Conservation (phyloP, 169 alveolate species). For the Plasmodium relictum region DNA sequence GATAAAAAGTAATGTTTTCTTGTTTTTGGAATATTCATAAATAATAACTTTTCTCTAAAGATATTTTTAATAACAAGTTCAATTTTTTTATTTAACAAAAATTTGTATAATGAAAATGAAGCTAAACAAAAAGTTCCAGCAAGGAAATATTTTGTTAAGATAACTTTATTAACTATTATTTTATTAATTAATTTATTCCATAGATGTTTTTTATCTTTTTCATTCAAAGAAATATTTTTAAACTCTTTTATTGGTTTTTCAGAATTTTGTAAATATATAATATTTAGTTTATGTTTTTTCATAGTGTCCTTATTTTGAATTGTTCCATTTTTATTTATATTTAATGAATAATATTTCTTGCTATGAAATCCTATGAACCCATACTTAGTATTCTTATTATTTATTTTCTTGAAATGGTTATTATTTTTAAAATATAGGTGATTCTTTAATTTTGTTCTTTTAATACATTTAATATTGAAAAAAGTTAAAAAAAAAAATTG, state of each 20-base stretch:
- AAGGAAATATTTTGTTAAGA: slow-evolving; percentile 37
- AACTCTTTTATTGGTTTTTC: slow-evolving; percentile 43
- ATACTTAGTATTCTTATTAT: slow-evolving; percentile 13
- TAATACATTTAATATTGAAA: slow-evolving; percentile 52
- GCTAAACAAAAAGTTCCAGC: slow-evolving; percentile 47
- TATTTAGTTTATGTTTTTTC: slow-evolving; percentile 32
- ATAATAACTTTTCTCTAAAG: slow-evolving; percentile 48
- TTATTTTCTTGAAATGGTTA: background rate
- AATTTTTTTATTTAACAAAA: slow-evolving; percentile 45
- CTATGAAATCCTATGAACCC: slow-evolving; percentile 59
- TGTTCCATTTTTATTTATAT: slow-evolving; percentile 49
- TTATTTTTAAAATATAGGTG: slow-evolving; percentile 16
- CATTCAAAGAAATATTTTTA: slow-evolving; percentile 27
- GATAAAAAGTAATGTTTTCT: slow-evolving; percentile 22
- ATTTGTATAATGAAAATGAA: slow-evolving; percentile 38
- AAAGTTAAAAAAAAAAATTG: slow-evolving; percentile 19
- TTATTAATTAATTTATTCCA: slow-evolving; percentile 26
- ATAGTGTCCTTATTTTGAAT: slow-evolving; percentile 19
- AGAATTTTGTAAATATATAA: slow-evolving; percentile 44
- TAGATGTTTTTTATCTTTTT: slow-evolving; percentile 26
- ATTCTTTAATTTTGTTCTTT: slow-evolving; percentile 8
- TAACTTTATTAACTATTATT: slow-evolving; percentile 15
- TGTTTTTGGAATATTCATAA: slow-evolving; percentile 25
- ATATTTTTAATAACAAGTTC: slow-evolving; percentile 21
- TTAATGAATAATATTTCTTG: slow-evolving; percentile 25